Base-by-base conservation (phyloP, 1,284 basidiomycete genomes). In the Quambalaria eucalypti region DNA sequence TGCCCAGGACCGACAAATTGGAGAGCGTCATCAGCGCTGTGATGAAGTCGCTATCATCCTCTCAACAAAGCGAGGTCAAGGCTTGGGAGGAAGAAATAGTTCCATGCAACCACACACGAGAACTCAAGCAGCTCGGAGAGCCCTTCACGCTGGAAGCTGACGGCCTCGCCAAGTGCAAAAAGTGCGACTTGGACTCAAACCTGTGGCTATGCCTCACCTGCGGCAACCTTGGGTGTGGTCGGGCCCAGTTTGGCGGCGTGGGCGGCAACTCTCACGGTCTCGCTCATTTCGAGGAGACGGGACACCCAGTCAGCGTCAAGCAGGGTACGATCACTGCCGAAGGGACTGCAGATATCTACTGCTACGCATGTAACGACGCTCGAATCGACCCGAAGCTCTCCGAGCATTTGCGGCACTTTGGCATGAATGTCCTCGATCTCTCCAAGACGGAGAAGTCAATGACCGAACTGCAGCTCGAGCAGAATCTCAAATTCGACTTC, bases 381-480 rank as follows among this genome's bases (percentile, higher is more conserved):
- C 86, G 83, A 68, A 70, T 87, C 14, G 91, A 97, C 71, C 87
- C 87, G 0, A 83, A 86, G 9, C 78, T 99, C 2, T 81, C 85
- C 0, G 62, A 74, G 0, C 92, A 97, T 77, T 81, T 97, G 2
- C 76, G 81, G 0, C 82, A 82, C 23, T 95, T 96, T 64, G 91
- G 89, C 1, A 93, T 98, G 76, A 86, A 90, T 58, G 84, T 96
- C 1, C 80, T 83, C 46, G 82, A 82, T 0, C 86, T 90, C 71
- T 85, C 80, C 26, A 98, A 98, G 79, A 98, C 92, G 0, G 91
- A 96, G 74, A 97, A 96, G 78, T 90, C 85, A 52, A 90, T 96
- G 86, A 95, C 92, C 0, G 93, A 98, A 73, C 80, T 98, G 55
- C 90, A 97, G 87, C 87, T 97, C 67, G 92, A 96, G 74, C 91